Evolutionary conservation across 2,329 filamentous ascomycete species (phyloP), one percentile per base, ranked within the genome.

Genomic region (Nemania sp.): DNA sequence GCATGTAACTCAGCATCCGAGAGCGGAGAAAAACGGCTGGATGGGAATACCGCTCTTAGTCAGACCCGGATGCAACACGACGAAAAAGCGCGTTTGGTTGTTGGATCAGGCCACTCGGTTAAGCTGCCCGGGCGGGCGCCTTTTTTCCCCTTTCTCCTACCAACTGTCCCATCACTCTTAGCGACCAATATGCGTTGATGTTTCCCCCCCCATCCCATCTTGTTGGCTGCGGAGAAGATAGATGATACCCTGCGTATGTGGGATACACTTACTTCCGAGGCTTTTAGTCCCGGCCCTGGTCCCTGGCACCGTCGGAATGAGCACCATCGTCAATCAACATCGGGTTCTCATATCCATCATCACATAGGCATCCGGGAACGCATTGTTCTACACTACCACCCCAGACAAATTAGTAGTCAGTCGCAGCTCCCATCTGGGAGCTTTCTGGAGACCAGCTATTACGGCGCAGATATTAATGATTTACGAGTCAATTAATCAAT

Each of bases 31-130:
- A 25, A 39, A 25, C 42, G 35, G 47, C 13, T 20, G 25, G 17
- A n/a, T 48, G 37, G 45, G 43, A n/a, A 49, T 55, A 61, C 39
- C 6, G 43, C 21, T 63, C 60, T 65, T 54, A 65, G 63, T 65
- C 63, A 65, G 63, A 63, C 47, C 37, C 57, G 53, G 47, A 63
- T 63, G 62, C 54, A 56, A 65, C 63, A 37, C n/a, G 21, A 32
- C 25, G 25, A 45, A 7, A 13, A 32, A 21, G 7, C 40, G n/a
- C 11, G 40, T 53, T 39, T 40, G 40, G n/a, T 25, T 2, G 54
- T 55, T 48, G 53, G 45, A 42, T 40, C 53, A 48, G 45, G 34
- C 35, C 47, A 50, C 32, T 56, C 45, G 52, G 60, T 53, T 45
- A 50, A 32, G 13, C 11, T 47, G 17, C 42, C 37, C 42, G 17